These are phyloP conservation scores for Candida albicans DNA, from an alignment of 1,139 yeast genomes.

Conservation along the genomic window DNA sequence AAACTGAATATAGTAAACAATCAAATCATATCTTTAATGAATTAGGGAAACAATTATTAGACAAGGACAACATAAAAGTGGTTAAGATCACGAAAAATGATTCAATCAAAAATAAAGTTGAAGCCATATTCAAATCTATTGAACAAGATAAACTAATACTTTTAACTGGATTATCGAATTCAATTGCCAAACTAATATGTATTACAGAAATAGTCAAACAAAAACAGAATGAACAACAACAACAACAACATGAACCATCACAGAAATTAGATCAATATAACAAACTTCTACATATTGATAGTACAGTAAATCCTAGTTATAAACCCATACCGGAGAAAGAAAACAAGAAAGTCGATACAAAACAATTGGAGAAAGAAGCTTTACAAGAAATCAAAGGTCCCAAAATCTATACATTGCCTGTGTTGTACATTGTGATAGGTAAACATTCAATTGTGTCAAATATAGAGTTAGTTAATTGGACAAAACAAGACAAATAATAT, in stretches of 20 bases:
- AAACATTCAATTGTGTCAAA: slow-evolving; percentile 5
- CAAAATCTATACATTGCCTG: slow-evolving; percentile 22
- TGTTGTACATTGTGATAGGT: slow-evolving; percentile 20
- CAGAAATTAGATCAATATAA: slow-evolving; percentile 12
- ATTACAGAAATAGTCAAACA: slow-evolving; percentile 29
- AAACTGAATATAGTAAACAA: slow-evolving; percentile 2
- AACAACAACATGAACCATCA: neutral
- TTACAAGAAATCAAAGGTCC: slow-evolving; percentile 16
- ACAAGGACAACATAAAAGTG: slow-evolving; percentile 5
- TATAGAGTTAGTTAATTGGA: slow-evolving; percentile 16
- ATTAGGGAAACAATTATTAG: neutral
- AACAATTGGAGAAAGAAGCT: slow-evolving; percentile 7
- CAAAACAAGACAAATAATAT: slow-evolving; percentile 11
- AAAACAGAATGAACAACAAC: slow-evolving; percentile 4
- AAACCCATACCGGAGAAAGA: slow-evolving; percentile 6
- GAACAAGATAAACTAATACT: slow-evolving; percentile 13
- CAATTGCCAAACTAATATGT: slow-evolving; percentile 26
- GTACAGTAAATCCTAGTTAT: slow-evolving; percentile 13
- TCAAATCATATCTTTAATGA: neutral
- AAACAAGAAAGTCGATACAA: slow-evolving; percentile 3
- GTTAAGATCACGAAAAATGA: slow-evolving; percentile 27
- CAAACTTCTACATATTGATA: slow-evolving; percentile 9
- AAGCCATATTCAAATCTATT: slow-evolving; percentile 16
- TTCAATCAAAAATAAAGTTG: slow-evolving; percentile 23
- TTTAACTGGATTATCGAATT: slow-evolving; percentile 19